Base-by-base conservation (phyloP, 106 monocot species). In the Hemerocallis citrina region DNA sequence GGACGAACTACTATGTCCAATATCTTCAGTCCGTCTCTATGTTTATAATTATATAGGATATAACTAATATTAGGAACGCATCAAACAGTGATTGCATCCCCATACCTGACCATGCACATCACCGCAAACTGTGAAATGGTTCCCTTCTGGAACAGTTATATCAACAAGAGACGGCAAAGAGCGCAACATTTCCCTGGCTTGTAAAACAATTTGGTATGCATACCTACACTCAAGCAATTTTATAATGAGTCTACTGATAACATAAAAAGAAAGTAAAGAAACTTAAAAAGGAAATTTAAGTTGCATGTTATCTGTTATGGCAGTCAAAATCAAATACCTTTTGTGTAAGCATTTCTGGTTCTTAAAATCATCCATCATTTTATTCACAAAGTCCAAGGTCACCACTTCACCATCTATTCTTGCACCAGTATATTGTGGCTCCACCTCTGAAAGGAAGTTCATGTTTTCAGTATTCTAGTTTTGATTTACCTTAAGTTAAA, bases 31-130 rank as follows among this genome's bases (percentile, higher is more conserved):
- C n/a, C n/a, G n/a, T n/a, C n/a, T n/a, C n/a, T n/a, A n/a, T n/a
- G n/a, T n/a, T n/a, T n/a, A n/a, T n/a, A n/a, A n/a, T n/a, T n/a
- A n/a, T n/a, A n/a, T n/a, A n/a, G n/a, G n/a, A n/a, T n/a, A n/a
- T n/a, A n/a, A n/a, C n/a, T n/a, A n/a, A n/a, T n/a, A n/a, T n/a
- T n/a, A n/a, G n/a, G n/a, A n/a, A n/a, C n/a, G n/a, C n/a, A n/a
- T n/a, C n/a, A n/a, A n/a, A n/a, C n/a, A n/a, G 9, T 32, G 6
- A n/a, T 57, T 57, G 19, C 17, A 36, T 57, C 40, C 1, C 60
- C 37, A 43, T 62, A 88, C 96, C 88, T 98, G 96, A 2, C 96
- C 96, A 69, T 98, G 95, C 17, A 98, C 84, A 68, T 98, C 96
- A 62, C 96, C 96, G 50, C 96, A 98, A 61, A 98, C 79, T 43